phyloP scores from a whole-genome alignment of 352 stramenopile species.

The Phytophthora idaei region DNA sequence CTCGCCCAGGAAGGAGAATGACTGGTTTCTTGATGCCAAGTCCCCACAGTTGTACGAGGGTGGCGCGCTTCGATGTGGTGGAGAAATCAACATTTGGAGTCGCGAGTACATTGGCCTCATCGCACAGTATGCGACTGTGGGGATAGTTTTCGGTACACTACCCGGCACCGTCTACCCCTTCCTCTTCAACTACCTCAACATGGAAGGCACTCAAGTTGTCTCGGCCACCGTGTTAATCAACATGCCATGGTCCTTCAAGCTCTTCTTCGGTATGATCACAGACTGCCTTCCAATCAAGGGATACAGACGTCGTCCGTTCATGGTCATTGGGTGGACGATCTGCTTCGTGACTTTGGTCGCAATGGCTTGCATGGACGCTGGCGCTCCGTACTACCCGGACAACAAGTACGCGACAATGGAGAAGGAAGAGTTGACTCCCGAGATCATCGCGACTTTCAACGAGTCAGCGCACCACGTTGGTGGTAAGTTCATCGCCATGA shows the following conservation, averaged over 20 bases:
- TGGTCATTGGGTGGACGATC: slow-evolving; percentile 54
- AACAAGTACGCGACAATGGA: slow-evolving; percentile 34
- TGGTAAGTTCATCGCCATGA: slow-evolving; percentile 49
- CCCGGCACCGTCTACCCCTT: slow-evolving; percentile 54
- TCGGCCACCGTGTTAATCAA: slow-evolving; percentile 43
- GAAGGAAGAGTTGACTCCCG: slow-evolving; percentile 16
- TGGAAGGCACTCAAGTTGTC: slow-evolving; percentile 47
- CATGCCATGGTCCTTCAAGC: slow-evolving; percentile 61
- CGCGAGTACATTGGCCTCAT: slow-evolving; percentile 47
- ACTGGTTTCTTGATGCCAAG: slow-evolving; percentile 23
- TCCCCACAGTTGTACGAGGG: slow-evolving; percentile 26
- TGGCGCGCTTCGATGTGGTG: slow-evolving; percentile 24
- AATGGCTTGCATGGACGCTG: slow-evolving; percentile 42
- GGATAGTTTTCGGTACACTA: slow-evolving; percentile 47
- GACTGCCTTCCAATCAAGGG: slow-evolving; percentile 57
- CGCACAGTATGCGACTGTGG: slow-evolving; percentile 46
- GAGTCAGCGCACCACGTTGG: slow-evolving; percentile 28
- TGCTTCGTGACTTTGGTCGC: slow-evolving; percentile 46
- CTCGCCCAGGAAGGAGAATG: slow-evolving; percentile 18
- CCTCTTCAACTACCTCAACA: slow-evolving; percentile 52
- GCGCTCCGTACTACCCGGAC: slow-evolving; percentile 52
- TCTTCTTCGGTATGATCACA: slow-evolving; percentile 55
- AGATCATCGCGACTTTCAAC: slow-evolving; percentile 43
- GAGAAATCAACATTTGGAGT: slow-evolving; percentile 40
- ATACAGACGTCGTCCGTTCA: slow-evolving; percentile 57